Conservation (phyloP, 495 filamentous ascomycete species). For the Neurospora tetraspora region DNA sequence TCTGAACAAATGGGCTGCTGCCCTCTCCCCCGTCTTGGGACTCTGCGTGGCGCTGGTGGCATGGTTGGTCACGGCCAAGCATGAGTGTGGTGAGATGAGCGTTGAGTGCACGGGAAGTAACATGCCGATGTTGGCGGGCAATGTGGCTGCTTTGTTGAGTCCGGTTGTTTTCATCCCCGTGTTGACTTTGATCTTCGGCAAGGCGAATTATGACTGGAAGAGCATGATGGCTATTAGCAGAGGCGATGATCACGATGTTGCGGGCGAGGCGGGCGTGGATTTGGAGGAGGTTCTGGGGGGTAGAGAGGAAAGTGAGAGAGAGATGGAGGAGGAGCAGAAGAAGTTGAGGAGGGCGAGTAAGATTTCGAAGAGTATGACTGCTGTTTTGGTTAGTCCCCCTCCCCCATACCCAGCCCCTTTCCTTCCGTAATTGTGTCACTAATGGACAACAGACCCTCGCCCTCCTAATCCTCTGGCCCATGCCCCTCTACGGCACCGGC, state of each 20-base stretch:
- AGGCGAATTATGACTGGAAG: conserved; percentile 83
- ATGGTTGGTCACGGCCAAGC: conserved; percentile 86
- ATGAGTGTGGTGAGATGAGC: conserved; percentile 58
- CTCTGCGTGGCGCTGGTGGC: conserved; percentile 67
- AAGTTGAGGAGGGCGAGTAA: conserved; percentile 63
- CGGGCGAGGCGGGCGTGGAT: conserved; percentile 57
- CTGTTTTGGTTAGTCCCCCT: conserved; percentile 37
- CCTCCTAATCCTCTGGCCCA: conserved; percentile 83
- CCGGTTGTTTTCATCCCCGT: conserved; percentile 72
- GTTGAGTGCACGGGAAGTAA: conserved; percentile 73
- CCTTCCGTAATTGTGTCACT: too few relatives aligned
- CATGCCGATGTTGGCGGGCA: conserved; percentile 85
- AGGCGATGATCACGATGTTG: conserved; percentile 74
- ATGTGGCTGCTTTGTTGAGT: conserved; percentile 64
- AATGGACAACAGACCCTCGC: conserved; percentile 43
- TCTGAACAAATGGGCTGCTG: conserved; percentile 73
- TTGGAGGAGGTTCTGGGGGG: conserved; percentile 58
- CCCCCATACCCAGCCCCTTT: too few relatives aligned
- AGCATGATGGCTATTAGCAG: conserved; percentile 76
- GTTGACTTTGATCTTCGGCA: conserved; percentile 62
- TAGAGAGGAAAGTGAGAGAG: conserved; percentile 22
- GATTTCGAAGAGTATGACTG: conserved; percentile 70
- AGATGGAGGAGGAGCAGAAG: conserved; percentile 49
- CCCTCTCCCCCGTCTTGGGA: conserved; percentile 66
- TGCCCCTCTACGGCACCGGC: conserved; percentile 80